These are phyloP conservation scores for Scytalidium lignicola DNA, from an alignment of 2,329 filamentous ascomycete species.

Conservation along the genomic window DNA sequence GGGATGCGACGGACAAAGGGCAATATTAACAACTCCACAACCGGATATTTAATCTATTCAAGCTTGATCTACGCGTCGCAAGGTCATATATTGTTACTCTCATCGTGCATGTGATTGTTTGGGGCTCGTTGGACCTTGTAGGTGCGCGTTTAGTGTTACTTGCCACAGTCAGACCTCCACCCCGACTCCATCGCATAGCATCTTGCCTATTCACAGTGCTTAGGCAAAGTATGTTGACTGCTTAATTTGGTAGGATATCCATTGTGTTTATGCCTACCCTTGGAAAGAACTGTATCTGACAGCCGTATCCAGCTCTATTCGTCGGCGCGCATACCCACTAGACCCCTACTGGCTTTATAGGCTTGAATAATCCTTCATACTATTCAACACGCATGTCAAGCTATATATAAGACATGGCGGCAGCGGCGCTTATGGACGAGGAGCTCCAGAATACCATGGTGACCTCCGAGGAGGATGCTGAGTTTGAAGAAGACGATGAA, in stretches of 20 bases:
- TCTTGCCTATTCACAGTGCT: background rate
- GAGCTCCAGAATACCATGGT: slow-evolving; percentile 26
- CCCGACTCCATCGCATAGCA: background rate
- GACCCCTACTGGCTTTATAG: background rate
- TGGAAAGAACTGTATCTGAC: background rate
- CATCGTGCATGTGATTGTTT: slow-evolving; percentile 16
- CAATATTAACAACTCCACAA: slow-evolving; percentile 21
- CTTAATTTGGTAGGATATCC: background rate
- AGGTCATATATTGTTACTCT: slow-evolving; percentile 14
- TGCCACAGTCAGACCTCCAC: background rate
- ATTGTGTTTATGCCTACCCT: background rate
- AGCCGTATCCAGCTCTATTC: background rate
- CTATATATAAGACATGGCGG: slow-evolving; percentile 20
- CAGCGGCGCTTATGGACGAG: slow-evolving; percentile 25
- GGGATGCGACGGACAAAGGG: slow-evolving; percentile 8
- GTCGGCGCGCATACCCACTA: background rate
- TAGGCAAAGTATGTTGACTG: background rate
- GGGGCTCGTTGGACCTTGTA: slow-evolving; percentile 13
- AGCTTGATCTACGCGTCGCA: slow-evolving; percentile 28
- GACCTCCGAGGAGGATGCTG: slow-evolving; percentile 29
- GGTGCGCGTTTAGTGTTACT: slow-evolving; percentile 17
- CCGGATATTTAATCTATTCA: slow-evolving; percentile 18
- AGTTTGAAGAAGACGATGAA: slow-evolving; percentile 30
- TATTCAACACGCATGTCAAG: slow-evolving; percentile 15
- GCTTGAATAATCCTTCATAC: background rate